phyloP scores from a whole-genome alignment of 495 filamentous ascomycete genomes.

The Aspergillus bridgeri region DNA sequence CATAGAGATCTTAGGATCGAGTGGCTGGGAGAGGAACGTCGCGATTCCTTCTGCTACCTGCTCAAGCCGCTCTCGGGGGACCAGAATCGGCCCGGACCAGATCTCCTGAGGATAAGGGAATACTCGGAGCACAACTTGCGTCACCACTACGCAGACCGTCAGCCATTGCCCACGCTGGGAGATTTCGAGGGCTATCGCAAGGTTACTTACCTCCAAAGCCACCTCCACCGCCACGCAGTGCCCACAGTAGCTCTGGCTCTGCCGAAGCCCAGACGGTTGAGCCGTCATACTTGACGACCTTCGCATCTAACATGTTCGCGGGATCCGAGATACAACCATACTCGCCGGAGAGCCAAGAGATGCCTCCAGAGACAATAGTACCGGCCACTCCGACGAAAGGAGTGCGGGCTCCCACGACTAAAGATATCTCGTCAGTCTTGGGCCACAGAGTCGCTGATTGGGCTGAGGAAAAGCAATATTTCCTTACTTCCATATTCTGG shows the following conservation, averaged over 20 bases:
- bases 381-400: slow-evolving; percentile 15
- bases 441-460: background rate
- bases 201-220: slow-evolving; percentile 39
- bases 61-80: slow-evolving; percentile 11
- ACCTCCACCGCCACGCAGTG: slow-evolving; percentile 42
- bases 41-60: slow-evolving; percentile 8
- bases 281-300: slow-evolving; percentile 18
- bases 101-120: slow-evolving; percentile 15
- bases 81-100: slow-evolving; percentile 15
- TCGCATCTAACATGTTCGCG: slow-evolving; percentile 17
- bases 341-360: slow-evolving; percentile 16
- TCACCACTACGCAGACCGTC: background rate
- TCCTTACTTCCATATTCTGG: slow-evolving; percentile 13
- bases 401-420: slow-evolving; percentile 17
- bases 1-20: slow-evolving; percentile 12
- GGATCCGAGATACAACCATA: slow-evolving; percentile 14
- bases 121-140: slow-evolving; percentile 7
- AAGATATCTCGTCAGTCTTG: background rate
- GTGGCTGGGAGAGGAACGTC: slow-evolving; percentile 1
- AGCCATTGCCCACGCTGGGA: background rate
- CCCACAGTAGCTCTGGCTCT: slow-evolving; percentile 39
- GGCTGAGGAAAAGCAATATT: background rate
- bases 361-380: slow-evolving; percentile 8
- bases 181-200: background rate
- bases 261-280: slow-evolving; percentile 15